A percentile compares a stretch with the other conserved stretches of the same genome.
Evolutionary conservation across 495 filamentous ascomycete species (phyloP).

Genomic region (Annulohypoxylon maeteangense): DNA sequence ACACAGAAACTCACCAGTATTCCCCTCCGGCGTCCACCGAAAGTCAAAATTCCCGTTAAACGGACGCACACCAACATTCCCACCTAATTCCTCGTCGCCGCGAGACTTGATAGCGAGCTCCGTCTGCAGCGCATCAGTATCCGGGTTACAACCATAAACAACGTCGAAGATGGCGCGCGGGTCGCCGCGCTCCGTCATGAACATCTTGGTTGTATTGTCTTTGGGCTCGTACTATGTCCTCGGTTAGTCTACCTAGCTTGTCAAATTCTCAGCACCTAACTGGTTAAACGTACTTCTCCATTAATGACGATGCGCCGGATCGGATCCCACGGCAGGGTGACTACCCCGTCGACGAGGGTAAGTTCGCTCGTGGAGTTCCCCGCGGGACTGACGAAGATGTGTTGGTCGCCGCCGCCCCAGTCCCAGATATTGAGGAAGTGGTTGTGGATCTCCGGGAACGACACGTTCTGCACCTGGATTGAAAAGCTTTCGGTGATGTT

Average conservation of each 20-base stretch:
- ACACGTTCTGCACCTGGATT: conserved; percentile 61
- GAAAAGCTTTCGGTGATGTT: conserved; percentile 57
- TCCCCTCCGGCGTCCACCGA: conserved; percentile 58
- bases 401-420: conserved; percentile 61
- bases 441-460: conserved; percentile 60
- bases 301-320: conserved; percentile 57
- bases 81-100: conserved; percentile 49
- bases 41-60: conserved; percentile 57
- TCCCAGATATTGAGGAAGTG: conserved; percentile 61
- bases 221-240: conserved; percentile 55
- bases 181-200: conserved; percentile 63
- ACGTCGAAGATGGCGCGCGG: conserved; percentile 60
- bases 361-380: conserved; percentile 59
- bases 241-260: background rate
- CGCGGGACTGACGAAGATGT: conserved; percentile 60
- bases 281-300: conserved; percentile 53
- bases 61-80: conserved; percentile 56
- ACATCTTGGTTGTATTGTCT: conserved; percentile 67
- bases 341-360: conserved; percentile 57
- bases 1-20: conserved; percentile 50
- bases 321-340: conserved; percentile 50
- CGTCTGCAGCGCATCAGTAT: conserved; percentile 57
- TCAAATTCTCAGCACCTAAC: background rate
- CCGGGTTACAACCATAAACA: conserved; percentile 61
- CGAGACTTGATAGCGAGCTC: conserved; percentile 54